These are phyloP conservation scores for Papiliotrema fonsecae DNA, from an alignment of 1,284 basidiomycete genomes.

Conservation along the genomic window DNA sequence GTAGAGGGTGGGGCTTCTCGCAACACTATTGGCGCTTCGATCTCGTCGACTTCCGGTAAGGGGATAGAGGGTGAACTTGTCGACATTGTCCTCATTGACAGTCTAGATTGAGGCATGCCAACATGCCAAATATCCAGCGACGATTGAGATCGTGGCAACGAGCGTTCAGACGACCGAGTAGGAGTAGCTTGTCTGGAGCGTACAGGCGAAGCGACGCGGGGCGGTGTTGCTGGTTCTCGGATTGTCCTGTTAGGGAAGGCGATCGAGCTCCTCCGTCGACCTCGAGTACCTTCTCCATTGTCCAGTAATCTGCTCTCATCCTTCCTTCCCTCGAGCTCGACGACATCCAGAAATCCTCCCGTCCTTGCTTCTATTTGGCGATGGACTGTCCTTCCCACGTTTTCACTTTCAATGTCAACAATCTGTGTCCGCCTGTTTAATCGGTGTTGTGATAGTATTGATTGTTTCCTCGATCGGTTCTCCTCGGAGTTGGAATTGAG, in stretches of 20 bases:
- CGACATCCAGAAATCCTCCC: background rate
- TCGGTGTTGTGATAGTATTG: slow-evolving; percentile 16
- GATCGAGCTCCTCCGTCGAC: slow-evolving; percentile 13
- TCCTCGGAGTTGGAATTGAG: slow-evolving; percentile 18
- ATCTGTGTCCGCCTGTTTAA: slow-evolving; percentile 10
- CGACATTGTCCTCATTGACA: slow-evolving; percentile 26
- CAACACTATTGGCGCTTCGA: slow-evolving; percentile 6
- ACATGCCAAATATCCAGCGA: slow-evolving; percentile 23
- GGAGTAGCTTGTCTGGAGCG: slow-evolving; percentile 7
- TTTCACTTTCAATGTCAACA: slow-evolving; percentile 20
- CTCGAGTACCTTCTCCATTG: slow-evolving; percentile 1
- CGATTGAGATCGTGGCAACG: slow-evolving; percentile 14
- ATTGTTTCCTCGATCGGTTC: slow-evolving; percentile 10
- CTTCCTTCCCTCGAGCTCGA: slow-evolving; percentile 4
- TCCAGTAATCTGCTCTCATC: background rate
- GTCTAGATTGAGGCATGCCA: slow-evolving; percentile 15
- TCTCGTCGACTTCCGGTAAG: slow-evolving; percentile 3
- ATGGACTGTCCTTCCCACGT: slow-evolving; percentile 2
- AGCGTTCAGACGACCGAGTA: background rate
- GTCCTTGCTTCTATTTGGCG: slow-evolving; percentile 4
- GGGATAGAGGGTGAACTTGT: slow-evolving; percentile 10
- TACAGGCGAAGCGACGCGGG: background rate
- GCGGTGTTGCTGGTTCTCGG: background rate
- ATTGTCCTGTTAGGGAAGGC: no score
- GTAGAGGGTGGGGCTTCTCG: slow-evolving; percentile 5